Evolutionary conservation across 495 filamentous ascomycete species (phyloP).

Genomic region (Friedmanniomyces endolithicus): DNA sequence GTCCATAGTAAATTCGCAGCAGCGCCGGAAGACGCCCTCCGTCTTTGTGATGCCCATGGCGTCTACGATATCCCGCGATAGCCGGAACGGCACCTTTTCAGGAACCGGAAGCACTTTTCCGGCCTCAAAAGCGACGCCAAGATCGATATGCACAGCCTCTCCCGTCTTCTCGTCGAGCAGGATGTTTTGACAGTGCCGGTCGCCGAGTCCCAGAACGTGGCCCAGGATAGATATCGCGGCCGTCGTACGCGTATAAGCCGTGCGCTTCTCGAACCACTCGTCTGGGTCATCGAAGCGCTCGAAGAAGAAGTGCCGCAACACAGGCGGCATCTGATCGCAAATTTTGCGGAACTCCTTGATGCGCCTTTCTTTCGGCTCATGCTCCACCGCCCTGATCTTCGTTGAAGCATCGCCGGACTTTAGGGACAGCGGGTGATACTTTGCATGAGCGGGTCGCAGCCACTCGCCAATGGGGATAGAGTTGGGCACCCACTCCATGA

Average conservation of each 20-base stretch:
- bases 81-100: conserved; percentile 85
- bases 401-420: conserved; percentile 63
- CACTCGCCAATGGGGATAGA: conserved; percentile 85
- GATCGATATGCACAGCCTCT: conserved; percentile 92
- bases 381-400: conserved; percentile 58
- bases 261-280: conserved; percentile 79
- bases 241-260: conserved; percentile 83
- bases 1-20: conserved; percentile 94
- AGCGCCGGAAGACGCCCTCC: conserved; percentile 88
- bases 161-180: conserved; percentile 80
- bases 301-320: conserved; percentile 96
- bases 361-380: conserved; percentile 52
- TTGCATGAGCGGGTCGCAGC: conserved; percentile 77
- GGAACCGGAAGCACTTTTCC: conserved; percentile 89
- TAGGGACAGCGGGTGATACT: conserved; percentile 74
- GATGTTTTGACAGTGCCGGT: conserved; percentile 94
- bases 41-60: conserved; percentile 93
- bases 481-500: conserved; percentile 92
- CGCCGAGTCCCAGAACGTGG: conserved; percentile 85
- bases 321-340: conserved; percentile 71
- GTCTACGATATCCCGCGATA: conserved; percentile 93
- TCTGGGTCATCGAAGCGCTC: conserved; percentile 88
- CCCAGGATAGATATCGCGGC: conserved; percentile 92
- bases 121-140: conserved; percentile 90
- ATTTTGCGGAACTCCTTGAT: conserved; percentile 62